Percentiles rank a stretch among this genome's conserved stretches.
Conservation (phyloP, 140 eudicot genomes). For the Bidens hawaiensis region DNA sequence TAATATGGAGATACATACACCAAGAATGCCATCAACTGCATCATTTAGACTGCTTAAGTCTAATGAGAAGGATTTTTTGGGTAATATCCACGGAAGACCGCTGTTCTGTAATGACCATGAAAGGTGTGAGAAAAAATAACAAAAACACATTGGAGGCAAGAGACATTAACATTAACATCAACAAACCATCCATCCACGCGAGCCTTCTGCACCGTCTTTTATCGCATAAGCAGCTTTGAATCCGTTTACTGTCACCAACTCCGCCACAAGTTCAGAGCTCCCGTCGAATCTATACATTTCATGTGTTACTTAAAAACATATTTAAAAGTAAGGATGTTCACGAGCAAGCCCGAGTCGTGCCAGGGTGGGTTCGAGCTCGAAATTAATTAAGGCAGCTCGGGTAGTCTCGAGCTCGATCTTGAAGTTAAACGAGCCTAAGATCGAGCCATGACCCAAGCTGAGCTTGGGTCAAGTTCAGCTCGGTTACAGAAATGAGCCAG, state of each 20-base stretch:
- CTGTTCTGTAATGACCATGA: conserved; percentile 63
- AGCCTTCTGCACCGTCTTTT: conserved; percentile 98
- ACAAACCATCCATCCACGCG: conserved; percentile 88
- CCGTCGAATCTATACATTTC: conserved; percentile 64
- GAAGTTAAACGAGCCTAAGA: too few species aligned
- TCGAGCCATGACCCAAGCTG: too few species aligned
- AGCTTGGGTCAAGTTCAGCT: too few species aligned
- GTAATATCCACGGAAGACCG: conserved; percentile 90
- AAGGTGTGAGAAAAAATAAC: not conserved
- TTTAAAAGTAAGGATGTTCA: too few species aligned
- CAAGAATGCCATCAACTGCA: conserved; percentile 48
- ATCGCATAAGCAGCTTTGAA: conserved; percentile 96
- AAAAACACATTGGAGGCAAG: not conserved
- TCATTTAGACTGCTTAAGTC: conserved; percentile 65
- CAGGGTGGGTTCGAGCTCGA: too few species aligned
- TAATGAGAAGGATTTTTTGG: conserved; percentile 63
- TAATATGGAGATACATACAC: conserved; percentile 45
- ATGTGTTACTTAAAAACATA: conserved; percentile 1
- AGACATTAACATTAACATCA: conserved; percentile 11
- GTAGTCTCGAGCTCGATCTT: too few species aligned
- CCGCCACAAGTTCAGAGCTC: conserved; percentile 95
- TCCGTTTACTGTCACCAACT: conserved; percentile 88
- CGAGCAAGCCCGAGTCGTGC: too few species aligned
- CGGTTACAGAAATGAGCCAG: too few species aligned
- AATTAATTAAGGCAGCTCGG: too few species aligned